These are phyloP conservation scores for Fragaria nilgerrensis DNA, from an alignment of 306 rosid species.

Conservation along the genomic window DNA sequence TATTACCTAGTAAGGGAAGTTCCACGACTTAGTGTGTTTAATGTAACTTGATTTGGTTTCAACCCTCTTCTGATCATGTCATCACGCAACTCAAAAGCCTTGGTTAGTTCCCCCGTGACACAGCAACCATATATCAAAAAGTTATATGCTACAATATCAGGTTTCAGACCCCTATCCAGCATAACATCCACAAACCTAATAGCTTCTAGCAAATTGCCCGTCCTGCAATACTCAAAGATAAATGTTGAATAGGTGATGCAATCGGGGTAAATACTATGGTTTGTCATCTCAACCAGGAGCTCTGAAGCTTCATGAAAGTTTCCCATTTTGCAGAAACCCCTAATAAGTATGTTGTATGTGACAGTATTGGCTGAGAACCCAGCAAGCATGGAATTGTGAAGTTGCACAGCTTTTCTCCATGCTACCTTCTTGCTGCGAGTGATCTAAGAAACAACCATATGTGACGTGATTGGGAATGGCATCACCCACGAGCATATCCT, in stretches of 20 bases:
- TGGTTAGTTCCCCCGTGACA: constrained; percentile 63
- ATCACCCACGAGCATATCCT: constrained; percentile 51
- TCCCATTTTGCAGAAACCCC: constrained; percentile 81
- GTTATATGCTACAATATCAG: constrained; percentile 70
- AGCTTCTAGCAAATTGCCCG: constrained; percentile 65
- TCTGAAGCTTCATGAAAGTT: constrained; percentile 65
- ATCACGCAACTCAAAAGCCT: constrained; percentile 77
- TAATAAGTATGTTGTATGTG: constrained; percentile 77
- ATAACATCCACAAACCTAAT: constrained; percentile 67
- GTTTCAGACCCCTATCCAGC: constrained; percentile 74
- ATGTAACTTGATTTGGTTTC: constrained; percentile 43
- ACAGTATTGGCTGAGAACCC: constrained; percentile 65
- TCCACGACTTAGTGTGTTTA: constrained; percentile 32
- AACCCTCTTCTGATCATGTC: constrained; percentile 72
- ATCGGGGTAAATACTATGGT: constrained; percentile 65
- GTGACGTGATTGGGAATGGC: constrained; percentile 66
- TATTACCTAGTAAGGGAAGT: constrained; percentile 27
- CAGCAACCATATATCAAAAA: constrained; percentile 82
- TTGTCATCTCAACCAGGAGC: constrained; percentile 62
- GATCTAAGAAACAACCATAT: constrained; percentile 77
- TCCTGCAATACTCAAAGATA: constrained; percentile 69
- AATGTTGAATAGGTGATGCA: constrained; percentile 83
- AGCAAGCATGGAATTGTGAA: constrained; percentile 67
- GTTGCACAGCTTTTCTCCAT: constrained; percentile 71
- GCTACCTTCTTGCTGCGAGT: constrained; percentile 64